Evolutionary conservation across 1,284 basidiomycete species (phyloP).

Genomic region (Ceratobasidium sp.): DNA sequence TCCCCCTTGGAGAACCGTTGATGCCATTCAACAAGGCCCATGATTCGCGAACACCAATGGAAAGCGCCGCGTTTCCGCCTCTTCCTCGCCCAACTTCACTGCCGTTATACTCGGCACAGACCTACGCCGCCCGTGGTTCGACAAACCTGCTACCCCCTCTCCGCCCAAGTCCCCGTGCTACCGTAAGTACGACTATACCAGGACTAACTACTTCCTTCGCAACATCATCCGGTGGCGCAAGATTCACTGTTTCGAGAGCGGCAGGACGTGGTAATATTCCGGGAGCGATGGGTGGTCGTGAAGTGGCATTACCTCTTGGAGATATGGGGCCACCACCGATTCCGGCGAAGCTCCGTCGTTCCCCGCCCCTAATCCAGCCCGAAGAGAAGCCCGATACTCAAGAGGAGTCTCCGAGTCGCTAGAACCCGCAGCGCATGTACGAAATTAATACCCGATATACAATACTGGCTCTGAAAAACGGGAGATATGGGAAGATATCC

Average conservation of each 20-base stretch:
- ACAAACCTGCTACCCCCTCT: slow-evolving; percentile 35
- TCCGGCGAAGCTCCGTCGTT: background rate
- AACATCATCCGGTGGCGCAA: slow-evolving; percentile 40
- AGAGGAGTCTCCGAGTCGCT: slow-evolving; percentile 10
- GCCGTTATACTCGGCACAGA: background rate
- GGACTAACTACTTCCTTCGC: slow-evolving; percentile 28
- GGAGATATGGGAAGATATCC: background rate
- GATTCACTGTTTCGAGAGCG: slow-evolving; percentile 43
- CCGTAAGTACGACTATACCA: background rate
- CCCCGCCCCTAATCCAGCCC: background rate
- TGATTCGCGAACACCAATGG: background rate
- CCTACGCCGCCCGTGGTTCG: background rate
- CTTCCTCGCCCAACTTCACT: background rate
- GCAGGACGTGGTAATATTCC: slow-evolving; percentile 44
- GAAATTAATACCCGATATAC: slow-evolving; percentile 28
- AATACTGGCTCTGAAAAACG: slow-evolving; percentile 1
- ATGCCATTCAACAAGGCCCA: slow-evolving; percentile 36
- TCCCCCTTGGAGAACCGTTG: slow-evolving; percentile 86
- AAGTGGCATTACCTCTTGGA: slow-evolving; percentile 28
- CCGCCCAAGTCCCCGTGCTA: slow-evolving; percentile 20
- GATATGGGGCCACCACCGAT: slow-evolving; percentile 38
- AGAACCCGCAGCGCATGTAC: background rate
- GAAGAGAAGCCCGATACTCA: slow-evolving; percentile 13
- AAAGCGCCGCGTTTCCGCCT: background rate
- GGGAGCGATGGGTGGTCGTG: slow-evolving; percentile 34